A percentile compares a stretch with the other conserved stretches of the same genome.
phyloP scores from a whole-genome alignment of 2,329 filamentous ascomycete genomes.

The Calonectria crousiana region DNA sequence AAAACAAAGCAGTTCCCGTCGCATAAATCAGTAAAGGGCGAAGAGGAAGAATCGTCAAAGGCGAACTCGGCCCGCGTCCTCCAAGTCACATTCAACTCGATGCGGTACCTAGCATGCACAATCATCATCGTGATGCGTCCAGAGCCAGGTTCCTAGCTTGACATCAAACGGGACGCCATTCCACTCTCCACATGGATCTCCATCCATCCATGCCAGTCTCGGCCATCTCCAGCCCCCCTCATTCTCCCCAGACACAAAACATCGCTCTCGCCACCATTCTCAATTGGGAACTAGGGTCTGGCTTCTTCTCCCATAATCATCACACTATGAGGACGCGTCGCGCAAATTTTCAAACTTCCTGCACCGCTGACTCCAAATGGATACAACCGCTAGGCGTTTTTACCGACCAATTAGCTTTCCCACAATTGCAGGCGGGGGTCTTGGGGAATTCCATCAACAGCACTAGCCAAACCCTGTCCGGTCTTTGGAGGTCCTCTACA shows the following conservation, averaged over 20 bases:
- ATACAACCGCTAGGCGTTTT: neutral
- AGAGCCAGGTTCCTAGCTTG: constrained; percentile 12
- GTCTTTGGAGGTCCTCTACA: neutral
- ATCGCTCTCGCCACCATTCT: constrained; percentile 1
- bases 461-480: constrained; percentile 5
- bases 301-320: neutral
- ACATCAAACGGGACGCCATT: neutral
- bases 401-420: neutral
- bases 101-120: neutral
- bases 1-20: neutral
- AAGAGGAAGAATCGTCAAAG: neutral
- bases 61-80: neutral
- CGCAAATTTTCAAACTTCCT: neutral
- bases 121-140: neutral
- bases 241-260: constrained; percentile 1
- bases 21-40: neutral
- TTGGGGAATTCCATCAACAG: neutral
- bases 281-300: neutral
- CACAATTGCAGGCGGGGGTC: neutral
- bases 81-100: neutral
- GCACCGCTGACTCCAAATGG: neutral
- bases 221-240: constrained; percentile 13
- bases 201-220: constrained; percentile 20
- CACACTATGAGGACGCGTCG: neutral
- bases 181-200: constrained; percentile 18